Evolutionary conservation across 441 rosid species (phyloP).

Genomic region (Melastoma candidum): DNA sequence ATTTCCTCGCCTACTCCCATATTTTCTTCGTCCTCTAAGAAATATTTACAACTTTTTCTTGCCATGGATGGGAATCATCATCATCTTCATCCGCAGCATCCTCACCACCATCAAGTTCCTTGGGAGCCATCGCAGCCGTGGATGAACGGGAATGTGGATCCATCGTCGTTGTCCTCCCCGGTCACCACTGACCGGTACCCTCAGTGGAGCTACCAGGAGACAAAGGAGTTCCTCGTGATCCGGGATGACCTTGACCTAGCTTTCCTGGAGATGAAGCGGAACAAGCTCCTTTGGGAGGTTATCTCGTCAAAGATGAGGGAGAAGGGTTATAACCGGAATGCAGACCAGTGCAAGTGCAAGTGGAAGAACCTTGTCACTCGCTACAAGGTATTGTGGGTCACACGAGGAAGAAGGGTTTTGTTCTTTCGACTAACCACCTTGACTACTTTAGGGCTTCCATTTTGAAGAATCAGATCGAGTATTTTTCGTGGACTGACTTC

Average conservation of each 20-base stretch:
- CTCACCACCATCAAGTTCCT: conserved; percentile 21
- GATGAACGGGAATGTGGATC: conserved; percentile 10
- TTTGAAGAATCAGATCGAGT: too few species aligned
- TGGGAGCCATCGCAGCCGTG: conserved; percentile 30
- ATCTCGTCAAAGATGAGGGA: conserved; percentile 67
- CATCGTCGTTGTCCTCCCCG: conserved; percentile 7
- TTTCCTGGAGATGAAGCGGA: conserved; percentile 93
- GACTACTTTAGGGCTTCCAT: too few species aligned
- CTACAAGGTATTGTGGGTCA: conserved; percentile 43
- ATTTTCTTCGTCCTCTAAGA: too few species aligned
- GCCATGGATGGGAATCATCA: conserved; percentile 23
- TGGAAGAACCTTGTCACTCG: conserved; percentile 98
- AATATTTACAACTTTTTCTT: too few species aligned
- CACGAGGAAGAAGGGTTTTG: too few species aligned
- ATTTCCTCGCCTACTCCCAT: too few species aligned
- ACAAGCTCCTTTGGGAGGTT: conserved; percentile 86
- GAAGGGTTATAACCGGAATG: conserved; percentile 68
- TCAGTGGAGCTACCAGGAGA: conserved; percentile 88
- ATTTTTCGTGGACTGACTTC: too few species aligned
- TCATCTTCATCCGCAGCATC: conserved; percentile 28
- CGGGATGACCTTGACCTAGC: conserved; percentile 70
- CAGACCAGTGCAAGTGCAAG: conserved; percentile 99
- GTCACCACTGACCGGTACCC: conserved; percentile 68
- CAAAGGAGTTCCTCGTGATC: conserved; percentile 67
- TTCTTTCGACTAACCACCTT: too few species aligned